Evolutionary conservation across 352 stramenopile species (phyloP), one percentile per base, ranked within the genome.

Genomic region (Phytophthora kernoviae): DNA sequence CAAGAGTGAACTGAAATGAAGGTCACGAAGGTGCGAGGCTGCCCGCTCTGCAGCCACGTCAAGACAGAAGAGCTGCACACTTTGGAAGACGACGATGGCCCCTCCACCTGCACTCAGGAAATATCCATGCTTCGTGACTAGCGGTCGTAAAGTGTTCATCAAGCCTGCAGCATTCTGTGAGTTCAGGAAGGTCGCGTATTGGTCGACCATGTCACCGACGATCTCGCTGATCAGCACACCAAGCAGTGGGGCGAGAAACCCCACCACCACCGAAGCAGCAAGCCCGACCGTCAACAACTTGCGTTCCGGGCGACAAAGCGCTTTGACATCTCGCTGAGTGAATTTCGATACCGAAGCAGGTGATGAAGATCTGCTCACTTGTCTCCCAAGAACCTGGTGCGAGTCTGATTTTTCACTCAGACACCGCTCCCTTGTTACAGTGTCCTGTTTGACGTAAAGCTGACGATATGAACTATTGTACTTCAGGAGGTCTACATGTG

Each of bases 391-490:
- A 17, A 12, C n/a, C 12, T 43, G 8, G 5, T 18, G 11, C 7
- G 41, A 47, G 20, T 18, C 40, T 8, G 1, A 32, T 4, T n/a
- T 54, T 22, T 42, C 30, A 32, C 39, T 54, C 20, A 9, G 47
- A 44, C 17, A 48, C 20, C 47, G 45, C 6, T 49, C 53, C 21
- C 10, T 51, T 22, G 22, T 17, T 17, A 15, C 42, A 17, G 9
- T 55, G n/a, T 37, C 43, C 26, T 68, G 65, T 7, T 43, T 77
- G 53, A 68, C 94, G 49, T 94, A 79, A 26, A 87, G 58, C 11
- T 84, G 96, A 42, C 96, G 82, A 63, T 96, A 97, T 14, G 72
- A 58, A 18, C 68, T 73, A 22, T 87, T 80, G 2, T 92, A 87
- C 42, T 57, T 20, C 56, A 89, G 48, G 0, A 89, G 64, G 30